Conservation (phyloP, 257 asterid genomes). For the Solanum pennellii region DNA sequence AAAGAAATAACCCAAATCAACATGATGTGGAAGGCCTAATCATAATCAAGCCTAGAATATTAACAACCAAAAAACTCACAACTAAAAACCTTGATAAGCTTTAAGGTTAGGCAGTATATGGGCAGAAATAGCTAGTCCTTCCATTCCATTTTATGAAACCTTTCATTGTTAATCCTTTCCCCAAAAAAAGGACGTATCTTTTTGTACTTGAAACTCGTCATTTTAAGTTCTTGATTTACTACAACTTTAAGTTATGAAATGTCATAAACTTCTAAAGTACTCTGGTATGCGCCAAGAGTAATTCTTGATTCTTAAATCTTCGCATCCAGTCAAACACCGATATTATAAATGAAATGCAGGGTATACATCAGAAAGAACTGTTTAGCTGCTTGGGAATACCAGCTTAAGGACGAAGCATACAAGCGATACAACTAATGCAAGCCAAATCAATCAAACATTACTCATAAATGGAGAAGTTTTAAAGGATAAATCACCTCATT, state of each 20-base stretch:
- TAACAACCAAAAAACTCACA: background rate
- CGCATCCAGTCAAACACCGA: background rate
- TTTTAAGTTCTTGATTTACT: background rate
- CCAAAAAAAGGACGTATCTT: background rate
- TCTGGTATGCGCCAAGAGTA: background rate
- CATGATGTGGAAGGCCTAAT: background rate
- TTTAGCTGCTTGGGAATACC: background rate
- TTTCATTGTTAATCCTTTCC: background rate
- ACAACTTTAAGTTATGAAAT: too few relatives aligned
- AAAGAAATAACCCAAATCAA: background rate
- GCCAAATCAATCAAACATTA: background rate
- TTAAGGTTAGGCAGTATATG: background rate
- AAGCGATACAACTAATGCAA: background rate
- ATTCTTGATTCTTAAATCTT: background rate
- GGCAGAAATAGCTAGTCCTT: background rate
- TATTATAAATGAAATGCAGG: background rate
- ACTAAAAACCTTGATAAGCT: background rate
- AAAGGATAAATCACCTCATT: background rate
- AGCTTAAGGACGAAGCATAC: background rate
- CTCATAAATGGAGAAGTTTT: background rate
- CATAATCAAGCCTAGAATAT: background rate
- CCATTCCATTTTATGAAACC: background rate
- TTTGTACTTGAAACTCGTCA: background rate
- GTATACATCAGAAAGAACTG: background rate
- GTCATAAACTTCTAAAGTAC: too few relatives aligned